Conservation (phyloP, 768 basidiomycete genomes). For the Serendipita sp. region DNA sequence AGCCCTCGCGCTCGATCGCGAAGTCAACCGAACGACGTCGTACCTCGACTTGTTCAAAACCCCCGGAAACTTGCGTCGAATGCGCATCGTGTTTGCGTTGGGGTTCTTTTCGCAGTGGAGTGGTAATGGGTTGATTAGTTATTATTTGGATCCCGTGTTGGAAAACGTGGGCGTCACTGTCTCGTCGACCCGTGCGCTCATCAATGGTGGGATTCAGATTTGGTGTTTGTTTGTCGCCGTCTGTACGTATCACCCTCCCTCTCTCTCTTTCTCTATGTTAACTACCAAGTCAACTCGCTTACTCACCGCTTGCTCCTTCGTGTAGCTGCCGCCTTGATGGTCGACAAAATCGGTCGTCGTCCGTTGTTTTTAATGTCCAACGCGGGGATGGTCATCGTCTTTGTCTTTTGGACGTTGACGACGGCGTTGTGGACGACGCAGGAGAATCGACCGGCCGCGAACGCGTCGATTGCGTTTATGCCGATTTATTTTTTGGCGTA, state of each 20-base stretch:
- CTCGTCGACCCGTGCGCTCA: conserved; percentile 5
- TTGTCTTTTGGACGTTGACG: conserved; percentile 29
- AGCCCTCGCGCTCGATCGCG: conserved; percentile 46
- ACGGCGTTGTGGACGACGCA: conserved; percentile 24
- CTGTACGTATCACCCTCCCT: background rate
- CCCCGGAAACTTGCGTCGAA: conserved; percentile 35
- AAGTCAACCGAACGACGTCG: conserved; percentile 31
- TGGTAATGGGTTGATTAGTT: conserved; percentile 32
- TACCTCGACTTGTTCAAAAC: conserved; percentile 32
- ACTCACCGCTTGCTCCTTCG: too few relatives aligned
- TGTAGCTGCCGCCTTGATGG: conserved; percentile 27
- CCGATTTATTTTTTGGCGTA: conserved; percentile 39
- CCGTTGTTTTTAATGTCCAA: conserved; percentile 34
- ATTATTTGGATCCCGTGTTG: conserved; percentile 33
- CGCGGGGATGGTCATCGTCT: conserved; percentile 19
- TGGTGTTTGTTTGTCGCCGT: conserved; percentile 42
- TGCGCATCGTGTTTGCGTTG: conserved; percentile 40
- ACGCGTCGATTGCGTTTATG: conserved; percentile 48
- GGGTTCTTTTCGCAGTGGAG: conserved; percentile 45
- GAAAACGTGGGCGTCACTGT: conserved; percentile 25
- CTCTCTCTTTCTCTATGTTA: background rate
- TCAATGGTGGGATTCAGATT: conserved; percentile 40
- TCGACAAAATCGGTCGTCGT: conserved; percentile 34
- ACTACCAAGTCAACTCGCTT: background rate
- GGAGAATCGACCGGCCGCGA: conserved; percentile 19